Base-by-base conservation (phyloP, 106 monocot genomes). In the Posidonia australis region DNA sequence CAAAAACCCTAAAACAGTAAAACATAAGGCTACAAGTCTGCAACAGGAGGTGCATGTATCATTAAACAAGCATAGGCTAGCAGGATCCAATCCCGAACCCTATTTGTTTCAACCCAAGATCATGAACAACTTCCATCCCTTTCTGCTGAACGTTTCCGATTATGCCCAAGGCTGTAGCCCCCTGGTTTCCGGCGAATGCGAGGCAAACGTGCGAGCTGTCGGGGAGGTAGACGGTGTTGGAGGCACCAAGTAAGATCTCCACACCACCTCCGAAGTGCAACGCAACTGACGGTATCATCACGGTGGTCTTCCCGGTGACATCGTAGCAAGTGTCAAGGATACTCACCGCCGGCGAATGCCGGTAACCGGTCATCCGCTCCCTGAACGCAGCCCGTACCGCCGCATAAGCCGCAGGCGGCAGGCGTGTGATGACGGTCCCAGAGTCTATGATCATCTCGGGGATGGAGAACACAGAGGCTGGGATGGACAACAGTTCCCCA, bases 131-230 rank as follows among this genome's bases (percentile, higher is more conserved):
- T 43, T 46, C 46, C 2, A 47, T 1, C 26, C 27, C 21, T 26
- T 45, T 63, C 65, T 65, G 72, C 65, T 73, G 65, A 10, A 57
- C 10, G 36, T 73, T 65, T 18, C 72, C 72, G 18, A 73, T 64
- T 42, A 73, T 73, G 1, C 64, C 65, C 10, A 65, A 9, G 2
- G 54, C 16, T 2, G 5, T 14, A 3, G 2, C 60, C 20, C 29
- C 20, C 30, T 12, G 14, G 46, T 70, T 70, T 9, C 60, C 60
- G n/a, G 70, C 70, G 17, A 70, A 61, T 3, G 60, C 61, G 21
- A 70, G 28, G 47, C 70, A 70, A n/a, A 61, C 48, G 7, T 28
- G 18, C 20, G 28, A 19, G 18, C n/a, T 17, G 28, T 27, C 24
- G 12, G 13, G 11, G 19, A 36, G 17, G 14, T 26, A 14, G 24